Evolutionary conservation across 2,329 filamentous ascomycete species (phyloP), one percentile per base, ranked within the genome.

Genomic region (Ascochyta rabiei): DNA sequence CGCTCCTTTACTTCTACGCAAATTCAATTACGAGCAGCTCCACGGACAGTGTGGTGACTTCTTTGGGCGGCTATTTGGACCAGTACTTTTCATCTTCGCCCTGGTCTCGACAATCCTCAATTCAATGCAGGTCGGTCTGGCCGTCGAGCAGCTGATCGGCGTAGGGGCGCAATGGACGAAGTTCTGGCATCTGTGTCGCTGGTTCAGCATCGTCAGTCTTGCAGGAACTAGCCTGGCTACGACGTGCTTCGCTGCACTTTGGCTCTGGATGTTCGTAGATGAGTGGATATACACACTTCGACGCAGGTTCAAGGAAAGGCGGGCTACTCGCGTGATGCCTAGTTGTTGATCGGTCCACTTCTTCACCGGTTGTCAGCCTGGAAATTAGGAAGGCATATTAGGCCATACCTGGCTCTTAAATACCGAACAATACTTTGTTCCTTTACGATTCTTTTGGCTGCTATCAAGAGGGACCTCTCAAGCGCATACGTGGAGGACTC

Each of bases 11-110:
- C 59, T 71, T 13, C 49, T 71, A 5, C 51, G 50, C 26, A 65
- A 63, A 52, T 62, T 60, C 9, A 50, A 65, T 35, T 73, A 62
- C 24, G 58, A 70, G 8, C 60, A 64, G 31, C 52, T 67, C 4
- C 26, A 65, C 56, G 28, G 63, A 55, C 56, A 67, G 40, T 83
- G 81, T 61, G 53, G 55, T 24, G 60, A 63, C 23, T 65, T 51
- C 39, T 65, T 64, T 30, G 51, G 43, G 12, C 52, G 55, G 9
- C 42, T 63, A 0, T 67, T 61, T 35, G 50, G 45, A 13, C 64
- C 64, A 37, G 37, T 64, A 2, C 59, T 67, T 13, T 67, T 67
- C 39, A 40, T 57, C 3, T 62, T 66, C 31, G 62, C 55, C 28
- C 12, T 67, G 13, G 52, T 67, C 2, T 66, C 57, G 19, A 59